Evolutionary conservation across 495 filamentous ascomycete genomes (phyloP), one percentile per base, ranked within the genome.

Genomic region (Coniosporium apollinis): DNA sequence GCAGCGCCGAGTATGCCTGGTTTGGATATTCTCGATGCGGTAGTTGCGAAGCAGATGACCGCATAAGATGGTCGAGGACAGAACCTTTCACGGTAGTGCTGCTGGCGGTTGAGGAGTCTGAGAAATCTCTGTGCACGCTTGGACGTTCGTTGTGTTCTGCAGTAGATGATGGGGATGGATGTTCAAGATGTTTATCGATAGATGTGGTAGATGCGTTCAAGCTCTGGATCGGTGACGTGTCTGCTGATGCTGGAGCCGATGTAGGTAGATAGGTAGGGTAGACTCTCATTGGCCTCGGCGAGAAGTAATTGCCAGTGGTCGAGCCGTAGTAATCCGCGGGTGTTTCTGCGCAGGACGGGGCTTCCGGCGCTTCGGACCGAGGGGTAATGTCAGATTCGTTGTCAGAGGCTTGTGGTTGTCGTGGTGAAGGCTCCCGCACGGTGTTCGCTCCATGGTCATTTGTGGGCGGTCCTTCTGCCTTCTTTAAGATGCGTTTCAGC

Each of bases 1-100:
- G 58, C 13, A 61, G 45, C 7, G 56, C 58, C n/a, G 56, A 49
- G 39, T 58, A 58, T 1, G 56, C 46, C 37, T 61, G 58, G 36
- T 61, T 59, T 4, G 58, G 58, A 36, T 51, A 59, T 22, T n/a
- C n/a, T n/a, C n/a, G n/a, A 43, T 31, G 14, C 50, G 52, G 19
- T 47, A 45, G 36, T 56, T 48, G 25, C 21, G 19, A 7, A 10
- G 25, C 7, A 28, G n/a, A n/a, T n/a, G 17, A 28, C 38, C 3
- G 38, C 45, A 25, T 18, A 34, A 25, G 17, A 5, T 38, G 16
- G 22, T 34, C 5, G 39, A 30, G 33, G 22, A 36, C n/a, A 20
- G 45, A 19, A n/a, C 43, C 34, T 15, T 38, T 43, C 5, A 50
- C 41, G n/a, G 45, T 56, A 19, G 43, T 34, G n/a, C 45, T 41